A percentile compares a stretch with the other conserved stretches of the same genome.
Evolutionary conservation across 768 basidiomycete species (phyloP).

Genomic region (Suillus ampliporus): DNA sequence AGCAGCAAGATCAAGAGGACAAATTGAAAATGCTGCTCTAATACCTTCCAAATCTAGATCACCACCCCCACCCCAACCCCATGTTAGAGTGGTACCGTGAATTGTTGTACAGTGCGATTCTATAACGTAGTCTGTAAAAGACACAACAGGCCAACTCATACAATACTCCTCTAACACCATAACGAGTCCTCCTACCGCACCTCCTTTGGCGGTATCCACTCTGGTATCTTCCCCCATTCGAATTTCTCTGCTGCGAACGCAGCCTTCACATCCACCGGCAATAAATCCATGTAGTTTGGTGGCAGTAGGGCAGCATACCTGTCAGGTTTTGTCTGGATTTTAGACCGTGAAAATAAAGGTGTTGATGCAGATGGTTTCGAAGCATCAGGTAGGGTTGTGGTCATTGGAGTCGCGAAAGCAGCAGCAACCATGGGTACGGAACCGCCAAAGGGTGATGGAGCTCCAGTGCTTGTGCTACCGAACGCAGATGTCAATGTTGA

Average conservation of each 20-base stretch:
- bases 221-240: slow-evolving; percentile 73
- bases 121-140: slow-evolving; percentile 3
- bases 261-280: slow-evolving; percentile 55
- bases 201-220: slow-evolving; percentile 74
- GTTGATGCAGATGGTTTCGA: slow-evolving; percentile 24
- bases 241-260: slow-evolving; percentile 65
- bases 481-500: slow-evolving; percentile 22
- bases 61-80: too few relatives aligned
- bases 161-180: not conserved
- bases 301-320: slow-evolving; percentile 65
- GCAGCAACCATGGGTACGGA: slow-evolving; percentile 26
- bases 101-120: slow-evolving; percentile 1
- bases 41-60: slow-evolving; percentile 24
- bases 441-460: slow-evolving; percentile 20
- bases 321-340: slow-evolving; percentile 48
- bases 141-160: slow-evolving; percentile 5
- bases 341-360: slow-evolving; percentile 45
- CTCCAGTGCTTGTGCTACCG: slow-evolving; percentile 24
- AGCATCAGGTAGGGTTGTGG: slow-evolving; percentile 24
- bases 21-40: not conserved
- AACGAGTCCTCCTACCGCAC: slow-evolving; percentile 44
- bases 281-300: slow-evolving; percentile 56
- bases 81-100: not conserved
- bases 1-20: not conserved
- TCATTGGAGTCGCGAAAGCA: slow-evolving; percentile 35